Evolutionary conservation across 805 yeast species (phyloP).

Genomic region (Yarrowia sp.): DNA sequence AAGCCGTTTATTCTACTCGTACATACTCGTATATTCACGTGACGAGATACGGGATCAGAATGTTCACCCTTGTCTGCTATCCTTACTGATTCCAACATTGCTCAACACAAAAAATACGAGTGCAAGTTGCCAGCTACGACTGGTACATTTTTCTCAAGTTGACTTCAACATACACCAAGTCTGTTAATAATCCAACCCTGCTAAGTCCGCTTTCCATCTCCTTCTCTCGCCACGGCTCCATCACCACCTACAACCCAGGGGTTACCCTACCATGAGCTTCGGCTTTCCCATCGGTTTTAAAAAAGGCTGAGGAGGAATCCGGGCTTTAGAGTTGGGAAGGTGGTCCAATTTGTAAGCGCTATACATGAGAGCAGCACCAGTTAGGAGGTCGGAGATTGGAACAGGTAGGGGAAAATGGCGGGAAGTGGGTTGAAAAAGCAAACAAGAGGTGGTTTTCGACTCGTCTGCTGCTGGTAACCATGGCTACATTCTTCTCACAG

Average conservation of each 20-base stretch:
- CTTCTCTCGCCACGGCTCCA: neutral
- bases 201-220: neutral
- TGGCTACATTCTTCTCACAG: too few species aligned
- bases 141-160: too few species aligned
- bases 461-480: too few species aligned
- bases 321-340: slow-evolving; percentile 1
- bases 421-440: too few species aligned
- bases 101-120: neutral
- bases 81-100: neutral
- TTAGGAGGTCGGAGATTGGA: slow-evolving; percentile 2
- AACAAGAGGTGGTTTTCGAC: too few species aligned
- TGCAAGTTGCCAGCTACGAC: too few species aligned
- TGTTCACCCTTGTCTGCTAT: too few species aligned
- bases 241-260: neutral
- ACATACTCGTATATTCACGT: neutral
- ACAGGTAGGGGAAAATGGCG: neutral
- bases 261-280: slow-evolving; percentile 34
- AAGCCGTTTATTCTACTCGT: too few species aligned
- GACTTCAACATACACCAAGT: neutral
- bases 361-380: neutral
- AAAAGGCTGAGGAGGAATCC: neutral
- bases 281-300: slow-evolving; percentile 34
- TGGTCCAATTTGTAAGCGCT: slow-evolving; percentile 13
- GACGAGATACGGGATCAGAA: neutral
- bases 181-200: slow-evolving; percentile 4